A percentile compares a stretch with the other conserved stretches of the same genome.
Conservation (phyloP, 768 basidiomycete species). For the Kwoniella dejecticola region DNA sequence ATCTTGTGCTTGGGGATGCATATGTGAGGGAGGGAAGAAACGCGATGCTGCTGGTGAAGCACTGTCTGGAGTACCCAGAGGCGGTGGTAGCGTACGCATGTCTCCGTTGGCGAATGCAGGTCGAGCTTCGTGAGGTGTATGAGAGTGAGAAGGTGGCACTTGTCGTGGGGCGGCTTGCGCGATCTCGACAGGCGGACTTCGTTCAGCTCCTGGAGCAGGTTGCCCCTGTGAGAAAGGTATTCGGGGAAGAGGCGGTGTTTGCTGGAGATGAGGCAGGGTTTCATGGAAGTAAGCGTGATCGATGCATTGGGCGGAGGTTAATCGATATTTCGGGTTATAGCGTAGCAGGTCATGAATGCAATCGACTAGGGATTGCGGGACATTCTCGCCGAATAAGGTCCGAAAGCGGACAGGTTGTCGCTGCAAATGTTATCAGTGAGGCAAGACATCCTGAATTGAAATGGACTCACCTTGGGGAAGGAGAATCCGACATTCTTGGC, state of each 20-base stretch:
- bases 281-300: conserved; percentile 87
- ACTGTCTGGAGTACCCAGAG: conserved; percentile 40
- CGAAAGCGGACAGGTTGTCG: conserved; percentile 58
- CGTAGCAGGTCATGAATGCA: conserved; percentile 88
- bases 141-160: conserved; percentile 46
- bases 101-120: conserved; percentile 52
- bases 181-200: conserved; percentile 20
- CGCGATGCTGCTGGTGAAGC: conserved; percentile 3
- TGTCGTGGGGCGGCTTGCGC: conserved; percentile 36
- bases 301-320: conserved; percentile 83
- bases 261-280: conserved; percentile 58
- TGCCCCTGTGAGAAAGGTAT: conserved; percentile 52
- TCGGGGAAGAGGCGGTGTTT: conserved; percentile 49
- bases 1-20: conserved; percentile 59
- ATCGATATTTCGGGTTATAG: conserved; percentile 83
- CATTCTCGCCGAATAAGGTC: conserved; percentile 72
- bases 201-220: conserved; percentile 33
- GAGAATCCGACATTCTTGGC: conserved; percentile 80
- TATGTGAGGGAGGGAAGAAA: conserved; percentile 51
- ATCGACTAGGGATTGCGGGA: conserved; percentile 79
- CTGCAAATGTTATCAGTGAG: conserved; percentile 30
- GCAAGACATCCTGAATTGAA: neutral
- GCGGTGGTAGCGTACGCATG: conserved; percentile 49
- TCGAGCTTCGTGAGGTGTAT: conserved; percentile 41
- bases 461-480: conserved; percentile 75